Conservation (phyloP, 2,329 filamentous ascomycete genomes). For the Colletotrichum cordylinicola region DNA sequence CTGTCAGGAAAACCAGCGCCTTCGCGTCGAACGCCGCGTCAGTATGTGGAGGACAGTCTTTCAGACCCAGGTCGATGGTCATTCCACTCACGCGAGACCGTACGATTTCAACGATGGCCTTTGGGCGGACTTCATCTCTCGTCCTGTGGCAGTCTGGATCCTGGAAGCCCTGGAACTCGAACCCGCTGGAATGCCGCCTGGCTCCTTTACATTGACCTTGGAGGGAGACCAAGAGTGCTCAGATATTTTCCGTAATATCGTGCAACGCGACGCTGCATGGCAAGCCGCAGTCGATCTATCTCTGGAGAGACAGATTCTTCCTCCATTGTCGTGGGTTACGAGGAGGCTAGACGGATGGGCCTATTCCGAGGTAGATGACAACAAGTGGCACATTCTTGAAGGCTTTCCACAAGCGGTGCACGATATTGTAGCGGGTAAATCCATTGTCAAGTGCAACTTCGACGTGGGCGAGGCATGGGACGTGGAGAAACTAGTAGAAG, state of each 20-base stretch:
- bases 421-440: not conserved
- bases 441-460: not conserved
- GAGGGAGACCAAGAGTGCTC: not conserved
- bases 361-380: not conserved
- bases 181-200: not conserved
- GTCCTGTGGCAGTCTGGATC: not conserved
- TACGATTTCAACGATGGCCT: no score
- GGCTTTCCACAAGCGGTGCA: not conserved
- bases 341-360: not conserved
- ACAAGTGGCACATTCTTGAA: not conserved
- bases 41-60: not conserved
- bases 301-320: not conserved
- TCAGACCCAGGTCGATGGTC: not conserved
- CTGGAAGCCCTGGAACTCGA: not conserved
- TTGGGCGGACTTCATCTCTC: not conserved
- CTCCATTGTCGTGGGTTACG: not conserved
- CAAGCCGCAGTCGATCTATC: not conserved
- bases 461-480: not conserved
- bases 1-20: not conserved
- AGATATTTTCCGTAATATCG: not conserved
- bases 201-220: not conserved
- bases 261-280: not conserved
- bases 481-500: not conserved
- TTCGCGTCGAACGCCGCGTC: not conserved
- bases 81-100: no score